Evolutionary conservation across 305 asterid species (phyloP), one percentile per base, ranked within the genome.

Genomic region (Solanum hybrid): DNA sequence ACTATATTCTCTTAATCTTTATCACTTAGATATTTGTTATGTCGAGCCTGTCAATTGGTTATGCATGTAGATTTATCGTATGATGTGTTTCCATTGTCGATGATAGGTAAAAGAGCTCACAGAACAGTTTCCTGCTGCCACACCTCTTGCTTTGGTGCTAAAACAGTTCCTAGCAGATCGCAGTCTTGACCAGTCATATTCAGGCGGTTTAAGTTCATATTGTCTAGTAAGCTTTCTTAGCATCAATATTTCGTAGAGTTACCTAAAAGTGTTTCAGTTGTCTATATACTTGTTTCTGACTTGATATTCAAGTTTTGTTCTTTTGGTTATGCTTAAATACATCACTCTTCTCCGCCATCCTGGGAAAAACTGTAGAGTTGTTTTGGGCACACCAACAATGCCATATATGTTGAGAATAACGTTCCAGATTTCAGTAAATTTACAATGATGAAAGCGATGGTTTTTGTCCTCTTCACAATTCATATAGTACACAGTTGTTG

Each of bases 91-190:
- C 90, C 81, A 61, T 12, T 89, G 22, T 79, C 3, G 27, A 39
- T 79, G 88, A 79, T 90, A 97, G 99, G 99, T 97, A 88, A 97
- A 97, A 94, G 98, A 96, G 94, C 98, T 97, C 86, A 94, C 97
- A 10, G 98, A 96, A 90, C 95, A 95, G 91, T 96, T 97, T 93
- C 98, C 98, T 89, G 98, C 99, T 82, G 94, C 96, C 61, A 95
- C 93, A 90, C 99, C 99, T 92, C 99, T 97, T 90, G 95, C 97
- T 68, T 93, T 97, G 93, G 98, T 96, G 91, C 94, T 97, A 84
- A 97, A 97, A 93, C 98, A 96, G 94, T 97, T 97, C 94, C 92
- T 97, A 95, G 99, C 99, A 14, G 99, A 97, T 91, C 99, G 99
- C 91, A 94, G 98, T 92, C 92, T 97, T 94, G 98, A 96, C 93